Conservation (phyloP, 2,329 filamentous ascomycete genomes). For the Fusarium newnesense region DNA sequence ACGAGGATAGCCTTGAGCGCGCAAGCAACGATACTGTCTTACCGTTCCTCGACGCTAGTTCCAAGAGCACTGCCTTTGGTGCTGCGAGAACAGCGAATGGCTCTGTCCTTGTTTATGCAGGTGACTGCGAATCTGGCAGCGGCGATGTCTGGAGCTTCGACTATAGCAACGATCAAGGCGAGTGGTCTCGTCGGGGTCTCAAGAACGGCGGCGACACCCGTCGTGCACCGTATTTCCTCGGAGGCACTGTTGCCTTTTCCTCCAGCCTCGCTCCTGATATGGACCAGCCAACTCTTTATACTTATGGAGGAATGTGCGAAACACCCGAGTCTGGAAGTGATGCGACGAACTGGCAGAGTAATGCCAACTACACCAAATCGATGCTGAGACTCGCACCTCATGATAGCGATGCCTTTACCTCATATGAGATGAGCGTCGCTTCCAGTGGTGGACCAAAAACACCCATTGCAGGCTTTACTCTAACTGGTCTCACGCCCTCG, state of each 20-base stretch:
- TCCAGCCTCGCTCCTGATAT: slow-evolving; percentile 63
- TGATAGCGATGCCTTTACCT: slow-evolving; percentile 40
- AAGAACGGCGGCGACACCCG: slow-evolving; percentile 33
- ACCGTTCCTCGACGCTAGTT: slow-evolving; percentile 68
- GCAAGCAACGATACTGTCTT: slow-evolving; percentile 63
- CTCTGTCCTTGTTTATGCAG: slow-evolving; percentile 77
- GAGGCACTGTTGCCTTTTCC: slow-evolving; percentile 74
- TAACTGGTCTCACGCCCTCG: slow-evolving; percentile 78
- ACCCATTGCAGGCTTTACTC: slow-evolving; percentile 86
- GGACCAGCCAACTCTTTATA: slow-evolving; percentile 69
- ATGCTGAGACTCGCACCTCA: slow-evolving; percentile 75
- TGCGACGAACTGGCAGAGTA: slow-evolving; percentile 68
- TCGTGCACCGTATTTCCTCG: slow-evolving; percentile 61
- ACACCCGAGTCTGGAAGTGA: slow-evolving; percentile 45
- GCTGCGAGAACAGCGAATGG: slow-evolving; percentile 75
- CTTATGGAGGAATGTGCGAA: slow-evolving; percentile 93
- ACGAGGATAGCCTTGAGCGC: slow-evolving; percentile 58
- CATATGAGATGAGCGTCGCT: slow-evolving; percentile 53
- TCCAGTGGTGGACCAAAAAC: slow-evolving; percentile 70
- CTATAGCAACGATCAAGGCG: slow-evolving; percentile 5
- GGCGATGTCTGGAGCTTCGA: slow-evolving; percentile 75
- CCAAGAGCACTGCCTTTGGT: slow-evolving; percentile 68
- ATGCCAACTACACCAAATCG: slow-evolving; percentile 80
- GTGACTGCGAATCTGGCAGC: slow-evolving; percentile 70
- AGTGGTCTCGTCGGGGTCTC: slow-evolving; percentile 41